Evolutionary conservation across 768 basidiomycete species (phyloP), one percentile per base, ranked within the genome.

Genomic region (Udeniomyces megalosporus): DNA sequence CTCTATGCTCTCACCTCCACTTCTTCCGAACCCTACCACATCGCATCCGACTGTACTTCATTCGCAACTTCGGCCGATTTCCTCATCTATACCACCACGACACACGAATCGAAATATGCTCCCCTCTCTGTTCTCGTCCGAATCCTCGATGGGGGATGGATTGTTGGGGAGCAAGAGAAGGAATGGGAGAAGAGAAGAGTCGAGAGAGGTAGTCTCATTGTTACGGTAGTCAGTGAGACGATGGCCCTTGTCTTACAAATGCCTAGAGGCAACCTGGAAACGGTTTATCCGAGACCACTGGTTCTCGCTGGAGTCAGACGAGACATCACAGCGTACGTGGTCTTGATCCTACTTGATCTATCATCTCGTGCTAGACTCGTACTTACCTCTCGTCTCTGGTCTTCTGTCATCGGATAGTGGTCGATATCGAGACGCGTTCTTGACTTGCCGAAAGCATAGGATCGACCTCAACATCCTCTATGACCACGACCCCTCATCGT

Each of bases 181-280:
- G 67, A 70, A 24, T 85, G 83, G 82, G 83, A 86, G 69, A 80
- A 77, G 12, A 80, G 93, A 45, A 80, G 86, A 22, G 80, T 96
- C 1, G 95, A 99, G 73, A 77, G 95, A 32, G 95, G 95, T 3
- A 84, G 88, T 7, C 76, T 84, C 62, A 91, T 96, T 35, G 90
- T 97, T 4, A 82, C 84, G 0, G 86, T 84, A 14, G 84, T 95
- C 0, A 85, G 91, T 0, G 89, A 84, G 62, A 75, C 82, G 8
- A 96, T 92, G 88, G 83, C 80, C 68, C 73, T 99, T 35, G 86
- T 97, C 0, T 75, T 99, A 11, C 95, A 99, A 74, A 97, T 97
- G 93, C 95, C 93, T 0, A 77, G 95, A 67, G 95, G 95, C 0
- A 97, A 97, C 73, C 70, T 99, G 64, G 95, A 99, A 76, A 96